Base-by-base conservation (phyloP, 257 asterid genomes). In the Solanum arcanum region DNA sequence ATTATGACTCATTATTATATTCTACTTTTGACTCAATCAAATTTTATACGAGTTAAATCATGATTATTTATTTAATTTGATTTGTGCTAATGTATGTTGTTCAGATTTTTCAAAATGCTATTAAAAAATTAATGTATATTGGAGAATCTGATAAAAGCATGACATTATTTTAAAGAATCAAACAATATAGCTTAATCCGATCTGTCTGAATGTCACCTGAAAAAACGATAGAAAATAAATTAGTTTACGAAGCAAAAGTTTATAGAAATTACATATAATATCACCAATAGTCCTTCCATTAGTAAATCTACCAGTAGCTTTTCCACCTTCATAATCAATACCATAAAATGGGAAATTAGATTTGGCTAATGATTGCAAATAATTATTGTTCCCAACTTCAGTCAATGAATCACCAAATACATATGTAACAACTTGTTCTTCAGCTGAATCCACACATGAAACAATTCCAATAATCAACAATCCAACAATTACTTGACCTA, bases 311-410 rank as follows among this genome's bases (percentile, higher is more conserved):
- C 98, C 98, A 3, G 98, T 96, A 44, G 95, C 84, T 83, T 52
- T 88, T 82, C 95, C 97, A 29, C 92, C 98, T 10, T 13, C 44
- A 49, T 87, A 96, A 82, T 96, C 98, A 76, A 96, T 88, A 18
- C 98, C 98, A 49, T 96, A 94, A 86, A 86, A 90, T 41, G 96
- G 98, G 12, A 84, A 94, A 88, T 94, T 92, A 42, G 98, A 91
- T 72, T 90, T 94, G 7, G 98, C 98, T 2, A 94, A 92, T 27
- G 98, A 94, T 42, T 90, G 93, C 41, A 95, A 87, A 91, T 87
- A 89, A 89, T 96, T 96, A 89, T 96, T 96, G 89, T 96, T 94
- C 84, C 98, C 98, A 14, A 96, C 98, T 91, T 96, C 98, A n/a
- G 96, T 90, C 87, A 96, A 89, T 25, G 98, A 95, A 91, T 94